A percentile compares a stretch with the other conserved stretches of the same genome.
These are phyloP conservation scores for Monilinia polystroma DNA, from an alignment of 2,329 filamentous ascomycete species.

Conservation along the genomic window DNA sequence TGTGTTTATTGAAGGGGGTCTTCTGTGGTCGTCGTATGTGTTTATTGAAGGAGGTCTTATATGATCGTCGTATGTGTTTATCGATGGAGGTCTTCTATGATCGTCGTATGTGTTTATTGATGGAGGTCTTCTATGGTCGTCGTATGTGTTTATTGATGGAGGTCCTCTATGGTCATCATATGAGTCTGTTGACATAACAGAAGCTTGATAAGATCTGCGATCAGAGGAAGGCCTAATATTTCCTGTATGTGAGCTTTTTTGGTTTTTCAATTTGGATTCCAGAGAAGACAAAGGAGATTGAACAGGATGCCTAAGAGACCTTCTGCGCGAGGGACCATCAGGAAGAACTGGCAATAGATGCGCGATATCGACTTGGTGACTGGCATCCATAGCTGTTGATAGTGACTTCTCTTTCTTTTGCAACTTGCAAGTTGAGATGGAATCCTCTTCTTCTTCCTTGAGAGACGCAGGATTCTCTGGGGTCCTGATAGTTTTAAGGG, in stretches of 20 bases:
- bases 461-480: constrained; percentile 43
- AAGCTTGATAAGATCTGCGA: constrained; percentile 50
- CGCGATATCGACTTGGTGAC: constrained; percentile 40
- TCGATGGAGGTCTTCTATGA: neutral
- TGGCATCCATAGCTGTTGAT: constrained; percentile 5
- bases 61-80: neutral
- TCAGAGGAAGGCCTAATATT: constrained; percentile 35
- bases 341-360: constrained; percentile 52
- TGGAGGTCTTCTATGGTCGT: constrained; percentile 3
- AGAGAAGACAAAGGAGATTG: constrained; percentile 42
- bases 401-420: constrained; percentile 39
- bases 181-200: constrained; percentile 47
- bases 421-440: constrained; percentile 35
- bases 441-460: constrained; percentile 45
- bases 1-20: neutral
- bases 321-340: constrained; percentile 50
- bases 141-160: constrained; percentile 15
- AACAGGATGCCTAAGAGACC: constrained; percentile 34
- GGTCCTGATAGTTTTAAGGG: constrained; percentile 37
- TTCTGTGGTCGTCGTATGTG: constrained; percentile 1
- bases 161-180: constrained; percentile 10
- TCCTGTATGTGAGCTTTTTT: constrained; percentile 35
- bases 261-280: constrained; percentile 27
- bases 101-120: constrained; percentile 4
- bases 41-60: neutral